These are phyloP conservation scores for Phlebopus sp. DNA, from an alignment of 1,284 basidiomycete genomes.

Conservation along the genomic window DNA sequence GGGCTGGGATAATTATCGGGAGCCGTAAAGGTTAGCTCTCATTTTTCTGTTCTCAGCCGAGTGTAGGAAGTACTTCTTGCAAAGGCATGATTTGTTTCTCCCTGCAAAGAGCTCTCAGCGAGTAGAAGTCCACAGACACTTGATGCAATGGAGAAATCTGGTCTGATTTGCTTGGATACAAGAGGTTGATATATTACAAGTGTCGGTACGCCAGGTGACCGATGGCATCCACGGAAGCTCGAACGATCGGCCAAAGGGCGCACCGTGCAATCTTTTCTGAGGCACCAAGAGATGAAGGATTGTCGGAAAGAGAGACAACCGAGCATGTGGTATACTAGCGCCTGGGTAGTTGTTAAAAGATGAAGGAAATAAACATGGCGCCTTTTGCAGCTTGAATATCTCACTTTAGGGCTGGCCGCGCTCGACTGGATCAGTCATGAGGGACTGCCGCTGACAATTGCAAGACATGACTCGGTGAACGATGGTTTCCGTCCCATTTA, in stretches of 20 bases:
- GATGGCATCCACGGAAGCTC: conserved; percentile 42
- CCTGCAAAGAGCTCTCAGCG: too few relatives aligned
- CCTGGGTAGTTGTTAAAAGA: conserved; percentile 67
- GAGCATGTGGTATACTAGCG: conserved; percentile 55
- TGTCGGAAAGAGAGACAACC: conserved; percentile 39
- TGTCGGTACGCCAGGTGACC: conserved; percentile 70
- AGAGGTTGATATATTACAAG: background rate
- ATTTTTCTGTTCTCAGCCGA: too few relatives aligned
- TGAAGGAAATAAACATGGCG: conserved; percentile 27
- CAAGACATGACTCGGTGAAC: too few relatives aligned
- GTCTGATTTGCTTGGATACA: background rate
- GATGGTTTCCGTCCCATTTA: conserved; percentile 12
- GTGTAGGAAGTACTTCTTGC: too few relatives aligned
- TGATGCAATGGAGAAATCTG: too few relatives aligned
- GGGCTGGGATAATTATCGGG: too few relatives aligned
- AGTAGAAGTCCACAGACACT: too few relatives aligned
- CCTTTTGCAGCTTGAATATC: background rate
- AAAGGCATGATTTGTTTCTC: too few relatives aligned
- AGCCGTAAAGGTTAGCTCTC: too few relatives aligned
- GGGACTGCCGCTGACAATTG: too few relatives aligned
- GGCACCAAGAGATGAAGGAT: conserved; percentile 54
- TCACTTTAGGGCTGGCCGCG: conserved; percentile 44
- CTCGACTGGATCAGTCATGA: too few relatives aligned
- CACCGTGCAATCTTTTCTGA: conserved; percentile 47
- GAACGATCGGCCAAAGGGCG: conserved; percentile 65